Base-by-base conservation (phyloP, 1,284 basidiomycete genomes). In the Ceratorhiza oryzae-sativae region DNA sequence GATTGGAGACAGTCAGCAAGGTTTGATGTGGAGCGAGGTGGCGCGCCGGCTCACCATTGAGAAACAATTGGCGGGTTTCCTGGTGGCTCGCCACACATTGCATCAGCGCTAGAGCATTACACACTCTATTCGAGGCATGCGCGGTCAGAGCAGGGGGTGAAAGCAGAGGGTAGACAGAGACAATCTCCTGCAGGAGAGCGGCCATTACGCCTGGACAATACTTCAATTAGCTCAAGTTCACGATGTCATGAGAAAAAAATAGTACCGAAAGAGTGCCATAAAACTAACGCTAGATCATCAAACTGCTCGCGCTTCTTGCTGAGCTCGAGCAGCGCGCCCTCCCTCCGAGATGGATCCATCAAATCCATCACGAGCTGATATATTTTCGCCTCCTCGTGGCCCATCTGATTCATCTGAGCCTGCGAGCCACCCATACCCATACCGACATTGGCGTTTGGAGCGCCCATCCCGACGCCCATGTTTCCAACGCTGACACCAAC, bases 261-360 rank as follows among this genome's bases (percentile, higher is more conserved):
- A 93, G 75, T 76, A 96, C 97, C 97, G 79, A 98, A 99, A 12
- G 96, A 97, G 78, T 99, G 97, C 97, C 97, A 99, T 4, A 99
- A 86, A 13, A 99, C 94, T 36, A 99, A 86, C 0, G 97, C 97
- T 30, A 99, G 88, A 81, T 99, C 97, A 79, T 99, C 97, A 80
- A 97, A 99, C 83, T 98, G 95, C 82, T 99, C 97, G 76, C 97
- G 86, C 84, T 98, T 98, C 87, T 99, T 99, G 84, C 95, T 97
- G 76, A 99, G 85, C 83, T 99, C 97, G 61, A 99, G 85, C 70
- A 98, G 82, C 0, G 96, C 95, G 6, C 85, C 86, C 79, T 98
- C 95, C 74, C 95, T 86, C n/a, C 90, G 88, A 30, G 73, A 84
- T 0, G 90, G 89, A 78, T 92, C 90, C 84, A 93, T 86, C 34